A percentile compares a stretch with the other conserved stretches of the same genome.
These are phyloP conservation scores for Metschnikowia similis DNA, from an alignment of 805 yeast genomes.

Conservation along the genomic window DNA sequence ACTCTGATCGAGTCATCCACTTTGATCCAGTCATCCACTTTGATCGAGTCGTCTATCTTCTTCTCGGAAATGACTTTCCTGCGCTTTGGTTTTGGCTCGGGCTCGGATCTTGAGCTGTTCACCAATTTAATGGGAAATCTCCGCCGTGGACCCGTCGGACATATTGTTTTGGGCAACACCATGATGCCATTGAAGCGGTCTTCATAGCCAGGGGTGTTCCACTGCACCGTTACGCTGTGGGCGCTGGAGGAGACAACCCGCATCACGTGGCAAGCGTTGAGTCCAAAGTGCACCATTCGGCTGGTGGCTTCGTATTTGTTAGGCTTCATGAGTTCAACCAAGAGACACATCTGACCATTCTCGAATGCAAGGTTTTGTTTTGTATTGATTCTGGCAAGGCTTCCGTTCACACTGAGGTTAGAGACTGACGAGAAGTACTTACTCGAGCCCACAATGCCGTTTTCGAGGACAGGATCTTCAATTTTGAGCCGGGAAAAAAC, in stretches of 20 bases:
- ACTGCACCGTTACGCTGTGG: not conserved
- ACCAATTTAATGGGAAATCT: not conserved
- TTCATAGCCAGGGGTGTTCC: constrained; percentile 8
- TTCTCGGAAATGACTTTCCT: not conserved
- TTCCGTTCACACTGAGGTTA: constrained; percentile 7
- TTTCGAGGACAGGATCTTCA: constrained; percentile 9
- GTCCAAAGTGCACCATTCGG: constrained; percentile 22
- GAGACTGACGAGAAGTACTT: constrained; percentile 26
- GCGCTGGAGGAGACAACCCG: constrained; percentile 2
- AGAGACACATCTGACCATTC: constrained; percentile 10
- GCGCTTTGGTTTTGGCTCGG: not conserved
- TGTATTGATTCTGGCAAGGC: constrained; percentile 4
- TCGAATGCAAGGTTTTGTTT: not conserved
- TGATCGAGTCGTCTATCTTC: no score
- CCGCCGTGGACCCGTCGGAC: not conserved
- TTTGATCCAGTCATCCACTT: no score
- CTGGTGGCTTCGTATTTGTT: constrained; percentile 19
- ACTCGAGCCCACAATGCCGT: constrained; percentile 20
- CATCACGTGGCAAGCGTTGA: constrained; percentile 15
- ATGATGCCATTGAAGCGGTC: constrained; percentile 12
- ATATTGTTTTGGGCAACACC: constrained; percentile 1
- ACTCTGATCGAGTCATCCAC: no score
- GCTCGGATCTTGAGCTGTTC: no score
- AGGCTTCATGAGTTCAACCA: constrained; percentile 26
- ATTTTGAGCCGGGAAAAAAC: constrained; percentile 13